Evolutionary conservation across 163 green algal genomes (phyloP).

Genomic region (Scenedesmus sp.): DNA sequence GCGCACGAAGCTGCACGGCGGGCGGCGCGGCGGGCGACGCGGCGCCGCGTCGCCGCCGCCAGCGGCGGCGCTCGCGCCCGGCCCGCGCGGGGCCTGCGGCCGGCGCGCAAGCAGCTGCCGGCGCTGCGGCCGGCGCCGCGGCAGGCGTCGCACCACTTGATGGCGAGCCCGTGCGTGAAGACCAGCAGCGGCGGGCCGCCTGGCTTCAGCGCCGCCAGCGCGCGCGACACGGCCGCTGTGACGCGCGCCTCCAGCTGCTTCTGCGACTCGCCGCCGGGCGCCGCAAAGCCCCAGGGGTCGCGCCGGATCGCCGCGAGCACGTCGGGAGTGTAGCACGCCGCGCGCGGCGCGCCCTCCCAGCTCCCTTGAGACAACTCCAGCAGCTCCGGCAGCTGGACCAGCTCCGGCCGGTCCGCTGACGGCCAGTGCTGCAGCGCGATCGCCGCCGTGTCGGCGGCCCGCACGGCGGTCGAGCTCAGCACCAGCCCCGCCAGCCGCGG

Average conservation of each 20-base stretch:
- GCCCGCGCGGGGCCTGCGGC: neutral
- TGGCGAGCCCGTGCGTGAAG: slow-evolving; percentile 59
- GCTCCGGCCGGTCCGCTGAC: neutral
- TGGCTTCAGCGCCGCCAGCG: slow-evolving; percentile 44
- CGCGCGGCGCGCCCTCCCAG: slow-evolving; percentile 49
- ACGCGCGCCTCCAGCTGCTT: slow-evolving; percentile 59
- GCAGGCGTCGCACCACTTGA: slow-evolving; percentile 51
- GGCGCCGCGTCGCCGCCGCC: neutral
- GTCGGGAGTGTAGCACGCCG: slow-evolving; percentile 48
- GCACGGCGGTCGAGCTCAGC: slow-evolving; percentile 56
- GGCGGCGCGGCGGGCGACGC: neutral
- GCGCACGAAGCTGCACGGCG: slow-evolving; percentile 49
- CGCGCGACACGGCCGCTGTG: slow-evolving; percentile 36
- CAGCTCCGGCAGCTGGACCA: slow-evolving; percentile 10
- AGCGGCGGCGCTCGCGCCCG: too few relatives aligned
- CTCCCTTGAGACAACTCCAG: slow-evolving; percentile 58
- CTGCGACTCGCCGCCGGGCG: slow-evolving; percentile 56
- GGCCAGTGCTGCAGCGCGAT: slow-evolving; percentile 36
- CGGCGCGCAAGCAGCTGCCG: neutral
- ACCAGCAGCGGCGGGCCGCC: slow-evolving; percentile 48
- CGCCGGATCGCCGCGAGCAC: slow-evolving; percentile 20
- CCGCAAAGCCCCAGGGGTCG: slow-evolving; percentile 54
- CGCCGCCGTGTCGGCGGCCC: slow-evolving; percentile 47
- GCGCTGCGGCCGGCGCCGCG: neutral
- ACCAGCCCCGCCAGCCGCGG: slow-evolving; percentile 7